Evolutionary conservation across 257 asterid species (phyloP).

Genomic region (Solanum tacnaense): DNA sequence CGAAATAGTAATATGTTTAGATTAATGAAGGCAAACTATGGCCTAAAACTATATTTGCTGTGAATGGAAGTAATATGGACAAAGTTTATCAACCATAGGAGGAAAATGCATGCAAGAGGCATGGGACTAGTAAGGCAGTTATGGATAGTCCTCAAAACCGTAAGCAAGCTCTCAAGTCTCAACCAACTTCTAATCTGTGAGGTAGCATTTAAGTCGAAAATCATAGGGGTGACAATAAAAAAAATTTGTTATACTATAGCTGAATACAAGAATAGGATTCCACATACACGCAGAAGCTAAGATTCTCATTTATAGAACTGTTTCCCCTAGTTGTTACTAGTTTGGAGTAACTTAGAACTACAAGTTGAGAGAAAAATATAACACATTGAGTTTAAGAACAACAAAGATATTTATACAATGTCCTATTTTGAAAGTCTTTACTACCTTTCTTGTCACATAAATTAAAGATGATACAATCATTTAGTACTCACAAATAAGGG

Average conservation of each 20-base stretch:
- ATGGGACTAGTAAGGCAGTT: not conserved
- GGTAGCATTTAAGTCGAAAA: not conserved
- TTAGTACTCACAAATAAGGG: not conserved
- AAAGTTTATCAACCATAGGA: not conserved
- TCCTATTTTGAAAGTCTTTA: not conserved
- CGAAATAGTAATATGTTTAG: not conserved
- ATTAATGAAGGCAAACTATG: not conserved
- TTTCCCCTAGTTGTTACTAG: not conserved
- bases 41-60: not conserved
- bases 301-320: not conserved
- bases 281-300: not conserved
- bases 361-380: not conserved
- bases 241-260: not conserved
- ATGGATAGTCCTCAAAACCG: not conserved
- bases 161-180: not conserved
- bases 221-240: not conserved
- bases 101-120: not conserved
- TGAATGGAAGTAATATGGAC: not conserved
- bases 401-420: not conserved
- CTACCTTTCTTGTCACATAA: not conserved
- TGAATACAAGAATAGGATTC: not conserved
- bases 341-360: not conserved
- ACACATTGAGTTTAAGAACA: not conserved
- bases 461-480: not conserved
- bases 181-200: not conserved